Conservation (phyloP, 2,329 filamentous ascomycete genomes). For the Emericellopsis cladophorae region DNA sequence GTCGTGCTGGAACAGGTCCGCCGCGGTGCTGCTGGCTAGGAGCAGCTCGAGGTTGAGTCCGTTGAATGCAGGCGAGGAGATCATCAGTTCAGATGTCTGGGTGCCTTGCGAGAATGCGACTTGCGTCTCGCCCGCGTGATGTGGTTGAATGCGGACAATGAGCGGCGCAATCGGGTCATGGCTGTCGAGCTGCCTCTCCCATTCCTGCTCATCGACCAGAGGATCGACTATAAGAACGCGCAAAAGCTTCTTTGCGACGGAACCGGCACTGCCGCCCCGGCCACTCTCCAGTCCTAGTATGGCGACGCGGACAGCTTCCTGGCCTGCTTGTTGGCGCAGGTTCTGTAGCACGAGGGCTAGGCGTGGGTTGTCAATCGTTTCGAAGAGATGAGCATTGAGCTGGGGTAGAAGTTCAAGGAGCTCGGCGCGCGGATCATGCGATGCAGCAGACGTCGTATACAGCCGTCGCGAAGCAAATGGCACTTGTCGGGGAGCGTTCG, state of each 20-base stretch:
- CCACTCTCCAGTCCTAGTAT: slow-evolving; percentile 31
- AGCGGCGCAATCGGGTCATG: slow-evolving; percentile 42
- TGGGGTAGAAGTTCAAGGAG: slow-evolving; percentile 35
- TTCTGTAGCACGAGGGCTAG: slow-evolving; percentile 60
- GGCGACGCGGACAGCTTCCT: slow-evolving; percentile 46
- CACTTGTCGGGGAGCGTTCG: no score
- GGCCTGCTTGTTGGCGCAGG: slow-evolving; percentile 39
- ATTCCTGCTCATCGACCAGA: slow-evolving; percentile 45
- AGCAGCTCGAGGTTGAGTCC: slow-evolving; percentile 53
- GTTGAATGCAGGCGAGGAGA: slow-evolving; percentile 51
- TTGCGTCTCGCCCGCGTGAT: slow-evolving; percentile 13
- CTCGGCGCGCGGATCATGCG: slow-evolving; percentile 30
- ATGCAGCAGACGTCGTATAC: slow-evolving; percentile 13
- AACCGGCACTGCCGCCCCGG: slow-evolving; percentile 21
- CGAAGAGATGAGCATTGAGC: slow-evolving; percentile 18
- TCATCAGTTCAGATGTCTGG: slow-evolving; percentile 38
- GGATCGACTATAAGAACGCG: slow-evolving; percentile 61
- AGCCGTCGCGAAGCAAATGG: slow-evolving; percentile 10
- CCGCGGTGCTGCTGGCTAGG: slow-evolving; percentile 33
- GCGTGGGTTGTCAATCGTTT: slow-evolving; percentile 22
- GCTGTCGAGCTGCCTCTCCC: slow-evolving; percentile 50
- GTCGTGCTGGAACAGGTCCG: slow-evolving; percentile 16
- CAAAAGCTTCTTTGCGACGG: slow-evolving; percentile 51
- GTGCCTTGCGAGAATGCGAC: slow-evolving; percentile 15
- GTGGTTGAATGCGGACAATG: slow-evolving; percentile 42